Percentiles rank a stretch among this genome's conserved stretches.
Conservation (phyloP, 148 eudicot species). For the Amaranthus palmeri region DNA sequence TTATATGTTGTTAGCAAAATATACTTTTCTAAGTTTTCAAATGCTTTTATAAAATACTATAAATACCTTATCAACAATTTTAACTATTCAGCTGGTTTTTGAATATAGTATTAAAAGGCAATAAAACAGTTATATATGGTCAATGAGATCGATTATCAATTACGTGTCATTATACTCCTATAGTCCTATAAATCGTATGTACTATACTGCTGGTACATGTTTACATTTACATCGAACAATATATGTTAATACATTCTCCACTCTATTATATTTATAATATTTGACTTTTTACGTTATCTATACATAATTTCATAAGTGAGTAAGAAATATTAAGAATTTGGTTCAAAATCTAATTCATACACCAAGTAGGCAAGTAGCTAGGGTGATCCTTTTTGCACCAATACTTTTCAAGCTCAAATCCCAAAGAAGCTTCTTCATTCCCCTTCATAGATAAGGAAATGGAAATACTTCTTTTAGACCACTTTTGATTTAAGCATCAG, state of each 20-base stretch:
- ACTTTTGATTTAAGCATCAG: slow-evolving; percentile 42
- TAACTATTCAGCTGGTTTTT: no score
- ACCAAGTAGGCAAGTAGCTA: background rate
- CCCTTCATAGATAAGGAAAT: slow-evolving; percentile 16
- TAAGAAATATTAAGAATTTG: background rate
- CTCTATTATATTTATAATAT: background rate
- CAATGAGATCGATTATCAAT: no score
- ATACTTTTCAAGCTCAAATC: slow-evolving; percentile 29
- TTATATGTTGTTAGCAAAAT: no score
- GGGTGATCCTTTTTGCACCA: slow-evolving; percentile 5
- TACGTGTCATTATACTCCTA: no score
- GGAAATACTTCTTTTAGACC: background rate
- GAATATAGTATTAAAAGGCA: no score
- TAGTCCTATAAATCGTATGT: no score
- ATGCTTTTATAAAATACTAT: no score
- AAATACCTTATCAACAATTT: no score
- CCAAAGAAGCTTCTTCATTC: slow-evolving; percentile 42
- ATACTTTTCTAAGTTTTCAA: no score
- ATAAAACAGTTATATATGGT: no score
- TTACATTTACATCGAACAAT: no score
- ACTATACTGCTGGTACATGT: no score
- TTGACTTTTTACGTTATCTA: background rate
- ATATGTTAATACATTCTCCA: background rate
- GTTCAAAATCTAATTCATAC: background rate
- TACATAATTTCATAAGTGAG: background rate